phyloP scores from a whole-genome alignment of 768 basidiomycete genomes.

The Ramaria sp. region DNA sequence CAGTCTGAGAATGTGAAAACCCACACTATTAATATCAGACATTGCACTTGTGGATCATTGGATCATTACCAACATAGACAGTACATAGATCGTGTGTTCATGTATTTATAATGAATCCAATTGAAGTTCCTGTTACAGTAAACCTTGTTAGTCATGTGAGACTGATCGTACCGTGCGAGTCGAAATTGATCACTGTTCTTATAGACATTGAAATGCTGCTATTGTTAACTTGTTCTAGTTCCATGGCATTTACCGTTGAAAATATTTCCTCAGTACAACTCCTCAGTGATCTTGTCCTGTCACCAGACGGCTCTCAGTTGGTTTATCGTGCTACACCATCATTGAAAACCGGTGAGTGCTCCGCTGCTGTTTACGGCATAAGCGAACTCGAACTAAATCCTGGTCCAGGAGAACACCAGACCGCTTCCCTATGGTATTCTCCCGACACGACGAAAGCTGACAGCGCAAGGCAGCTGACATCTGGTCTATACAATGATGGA shows the following conservation, averaged over 20 bases:
- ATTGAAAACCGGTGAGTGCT: not conserved
- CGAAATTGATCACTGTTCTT: too few species aligned
- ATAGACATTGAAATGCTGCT: not conserved
- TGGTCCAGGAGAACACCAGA: not conserved
- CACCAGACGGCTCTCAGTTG: conserved; percentile 8
- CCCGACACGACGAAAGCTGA: conserved; percentile 4
- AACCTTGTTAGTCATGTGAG: too few species aligned
- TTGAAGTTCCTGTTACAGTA: too few species aligned
- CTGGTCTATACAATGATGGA: conserved; percentile 8
- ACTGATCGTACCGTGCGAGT: too few species aligned
- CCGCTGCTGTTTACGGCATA: not conserved
- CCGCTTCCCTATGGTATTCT: conserved; percentile 5
- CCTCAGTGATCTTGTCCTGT: not conserved
- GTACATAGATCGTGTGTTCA: too few species aligned
- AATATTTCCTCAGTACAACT: not conserved
- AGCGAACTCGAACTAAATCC: too few species aligned
- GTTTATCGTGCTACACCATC: conserved; percentile 1
- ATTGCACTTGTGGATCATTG: not conserved
- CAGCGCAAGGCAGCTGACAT: conserved; percentile 9
- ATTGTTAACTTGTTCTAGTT: not conserved
- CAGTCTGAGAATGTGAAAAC: conserved; percentile 8
- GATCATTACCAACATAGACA: too few species aligned
- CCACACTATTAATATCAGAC: not conserved
- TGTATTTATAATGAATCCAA: too few species aligned
- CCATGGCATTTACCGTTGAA: conserved; percentile 7